A percentile compares a stretch with the other conserved stretches of the same genome.
phyloP scores from a whole-genome alignment of 257 asterid species.

The Penstemon barbatus region DNA sequence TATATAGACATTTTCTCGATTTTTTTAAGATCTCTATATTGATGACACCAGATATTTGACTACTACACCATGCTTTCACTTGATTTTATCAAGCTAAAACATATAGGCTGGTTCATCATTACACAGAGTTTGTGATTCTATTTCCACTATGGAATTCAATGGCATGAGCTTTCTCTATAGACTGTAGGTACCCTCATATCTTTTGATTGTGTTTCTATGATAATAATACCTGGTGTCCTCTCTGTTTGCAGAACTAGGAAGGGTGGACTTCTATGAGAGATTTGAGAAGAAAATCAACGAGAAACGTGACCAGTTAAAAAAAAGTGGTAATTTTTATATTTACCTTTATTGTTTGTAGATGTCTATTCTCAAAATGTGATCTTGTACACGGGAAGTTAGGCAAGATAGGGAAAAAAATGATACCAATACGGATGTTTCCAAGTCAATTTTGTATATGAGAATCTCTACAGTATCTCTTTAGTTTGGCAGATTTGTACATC shows the following conservation, averaged over 20 bases:
- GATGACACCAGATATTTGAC: not conserved
- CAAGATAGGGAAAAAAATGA: slow-evolving; percentile 1
- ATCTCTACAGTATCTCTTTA: slow-evolving; percentile 1
- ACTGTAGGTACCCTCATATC: slow-evolving; percentile 9
- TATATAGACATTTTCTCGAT: slow-evolving; percentile 8
- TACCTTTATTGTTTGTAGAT: slow-evolving; percentile 13
- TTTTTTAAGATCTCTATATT: not conserved
- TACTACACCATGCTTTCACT: not conserved
- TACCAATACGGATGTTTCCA: not conserved
- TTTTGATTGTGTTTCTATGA: slow-evolving; percentile 15
- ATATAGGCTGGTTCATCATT: slow-evolving; percentile 18
- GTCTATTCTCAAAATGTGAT: not conserved
- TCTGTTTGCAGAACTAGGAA: slow-evolving; percentile 73
- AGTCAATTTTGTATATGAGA: not conserved
- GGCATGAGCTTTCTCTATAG: slow-evolving; percentile 5
- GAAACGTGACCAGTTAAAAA: slow-evolving; percentile 67
- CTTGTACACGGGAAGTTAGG: slow-evolving; percentile 13
- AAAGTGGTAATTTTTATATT: slow-evolving; percentile 65
- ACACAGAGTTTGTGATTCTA: slow-evolving; percentile 17
- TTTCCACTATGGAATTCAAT: slow-evolving; percentile 13
- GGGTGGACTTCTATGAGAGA: slow-evolving; percentile 67
- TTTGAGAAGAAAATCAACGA: slow-evolving; percentile 90
- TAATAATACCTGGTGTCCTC: slow-evolving; percentile 26
- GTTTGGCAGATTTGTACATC: not conserved
- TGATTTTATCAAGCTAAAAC: slow-evolving; percentile 1